Percentiles rank a stretch among this genome's conserved stretches.
These are phyloP conservation scores for Eimeria tenella DNA, from an alignment of 169 alveolate species.

Conservation along the genomic window DNA sequence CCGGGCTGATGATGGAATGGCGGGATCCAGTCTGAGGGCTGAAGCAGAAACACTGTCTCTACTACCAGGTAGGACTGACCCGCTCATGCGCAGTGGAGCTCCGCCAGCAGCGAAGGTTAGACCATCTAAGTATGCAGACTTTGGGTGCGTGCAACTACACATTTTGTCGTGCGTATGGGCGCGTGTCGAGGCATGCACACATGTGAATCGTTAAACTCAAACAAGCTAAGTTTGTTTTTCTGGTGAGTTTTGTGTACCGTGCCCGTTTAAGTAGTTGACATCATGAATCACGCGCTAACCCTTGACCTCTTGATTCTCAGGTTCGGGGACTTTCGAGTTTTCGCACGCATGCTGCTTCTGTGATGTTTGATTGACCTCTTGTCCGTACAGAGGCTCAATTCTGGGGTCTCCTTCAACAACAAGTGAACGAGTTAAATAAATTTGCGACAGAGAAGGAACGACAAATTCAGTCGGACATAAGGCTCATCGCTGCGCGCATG, in stretches of 20 bases:
- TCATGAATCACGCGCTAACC: too few relatives aligned
- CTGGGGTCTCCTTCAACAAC: constrained; percentile 77
- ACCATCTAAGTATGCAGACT: too few relatives aligned
- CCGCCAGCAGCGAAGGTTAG: neutral
- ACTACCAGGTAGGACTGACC: constrained; percentile 36
- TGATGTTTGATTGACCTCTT: neutral
- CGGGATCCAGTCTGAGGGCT: constrained; percentile 64
- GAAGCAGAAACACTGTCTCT: constrained; percentile 71
- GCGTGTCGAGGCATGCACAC: too few relatives aligned
- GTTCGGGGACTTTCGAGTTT: too few relatives aligned
- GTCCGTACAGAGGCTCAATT: constrained; percentile 71
- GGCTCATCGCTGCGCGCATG: constrained; percentile 67
- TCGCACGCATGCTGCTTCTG: too few relatives aligned
- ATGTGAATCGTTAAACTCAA: too few relatives aligned
- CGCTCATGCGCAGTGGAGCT: neutral
- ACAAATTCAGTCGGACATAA: constrained; percentile 36
- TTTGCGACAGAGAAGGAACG: constrained; percentile 66
- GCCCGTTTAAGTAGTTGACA: too few relatives aligned
- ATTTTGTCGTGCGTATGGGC: too few relatives aligned
- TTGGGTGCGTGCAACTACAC: too few relatives aligned
- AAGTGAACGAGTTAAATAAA: constrained; percentile 69
- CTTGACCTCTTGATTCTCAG: too few relatives aligned
- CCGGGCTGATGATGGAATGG: constrained; percentile 74
- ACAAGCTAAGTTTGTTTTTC: too few relatives aligned
- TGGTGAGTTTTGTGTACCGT: too few relatives aligned